Evolutionary conservation across 352 stramenopile genomes (phyloP).

Genomic region (Pythium myriotylum): DNA sequence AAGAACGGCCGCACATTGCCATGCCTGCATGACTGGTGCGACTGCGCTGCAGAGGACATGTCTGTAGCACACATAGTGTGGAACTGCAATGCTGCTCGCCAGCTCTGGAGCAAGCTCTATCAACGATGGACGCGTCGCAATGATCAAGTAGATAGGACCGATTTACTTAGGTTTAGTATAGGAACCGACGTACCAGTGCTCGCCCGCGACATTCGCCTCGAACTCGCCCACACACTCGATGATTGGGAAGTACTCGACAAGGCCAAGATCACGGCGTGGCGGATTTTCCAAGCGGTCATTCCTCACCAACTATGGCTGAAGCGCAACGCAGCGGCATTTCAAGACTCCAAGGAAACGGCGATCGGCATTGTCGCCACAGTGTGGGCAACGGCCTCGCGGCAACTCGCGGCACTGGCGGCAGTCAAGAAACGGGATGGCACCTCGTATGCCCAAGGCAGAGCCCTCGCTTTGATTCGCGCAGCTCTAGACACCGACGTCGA

Average conservation of each 20-base stretch:
- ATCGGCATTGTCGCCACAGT: slow-evolving; percentile 1
- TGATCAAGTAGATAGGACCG: background rate
- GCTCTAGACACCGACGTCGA: background rate
- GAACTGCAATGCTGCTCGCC: too few species aligned
- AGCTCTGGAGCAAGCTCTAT: background rate
- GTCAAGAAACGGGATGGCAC: too few species aligned
- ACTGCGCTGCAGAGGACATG: background rate
- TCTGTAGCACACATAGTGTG: background rate
- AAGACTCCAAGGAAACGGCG: background rate
- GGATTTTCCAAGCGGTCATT: background rate
- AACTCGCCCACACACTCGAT: background rate
- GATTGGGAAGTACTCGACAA: background rate
- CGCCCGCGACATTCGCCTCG: background rate
- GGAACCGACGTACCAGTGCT: background rate
- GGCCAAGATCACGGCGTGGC: background rate
- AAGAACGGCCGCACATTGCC: too few species aligned
- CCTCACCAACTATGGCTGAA: slow-evolving; percentile 11
- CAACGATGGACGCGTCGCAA: background rate
- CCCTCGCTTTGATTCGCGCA: too few species aligned
- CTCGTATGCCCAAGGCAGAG: background rate
- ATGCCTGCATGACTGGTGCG: background rate
- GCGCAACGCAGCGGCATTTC: slow-evolving; percentile 6
- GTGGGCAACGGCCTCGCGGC: background rate
- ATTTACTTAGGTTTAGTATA: background rate
- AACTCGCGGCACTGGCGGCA: too few species aligned